Base-by-base conservation (phyloP, 116 monocot species). In the Trichopus zeylanicus region DNA sequence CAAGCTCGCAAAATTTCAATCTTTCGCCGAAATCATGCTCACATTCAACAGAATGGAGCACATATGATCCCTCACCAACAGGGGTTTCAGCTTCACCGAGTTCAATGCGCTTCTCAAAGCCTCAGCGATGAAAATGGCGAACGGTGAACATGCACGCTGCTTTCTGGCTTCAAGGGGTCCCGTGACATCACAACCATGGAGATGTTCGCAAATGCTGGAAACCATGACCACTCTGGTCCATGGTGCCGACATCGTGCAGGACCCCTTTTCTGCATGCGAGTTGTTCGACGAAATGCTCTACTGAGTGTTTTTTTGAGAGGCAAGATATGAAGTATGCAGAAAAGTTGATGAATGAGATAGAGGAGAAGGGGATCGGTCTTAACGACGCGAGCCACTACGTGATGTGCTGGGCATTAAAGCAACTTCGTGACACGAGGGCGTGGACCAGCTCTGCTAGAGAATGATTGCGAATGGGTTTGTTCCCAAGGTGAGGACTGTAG, bases 321-420 rank as follows among this genome's bases (percentile, higher is more conserved):
- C 12, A 76, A 76, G 81, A 88, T 59, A 26, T 77, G 57, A 59
- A 58, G 35, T 58, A 61, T 7, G 81, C 57, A 11, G 31, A 60
- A 49, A 68, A 62, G 30, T 6, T 85, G 35, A 70, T 88, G 76
- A 64, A 61, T 18, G 74, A 76, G 63, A 88, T 93, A 82, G 82
- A 84, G 53, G 31, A 20, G 37, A 79, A n/a, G 42, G 78, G 73
- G 12, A 59, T 89, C 18, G 65, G 37, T 25, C 56, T 52, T 0
- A 82, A 93, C 26, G 85, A 93, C 61, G 81, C 78, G 56, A 83
- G 82, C 16, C 85, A 85, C 59, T 67, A 80, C 35, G 86, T 80
- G 0, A 48, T 93, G 82, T 78, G 81, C 27, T 80, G 77, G 33
- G 93, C 79, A 9, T 60, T 82, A 27, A 82, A 60, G 56, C 72